Evolutionary conservation across 768 basidiomycete genomes (phyloP).

Genomic region (Ephemerocybe angulata): DNA sequence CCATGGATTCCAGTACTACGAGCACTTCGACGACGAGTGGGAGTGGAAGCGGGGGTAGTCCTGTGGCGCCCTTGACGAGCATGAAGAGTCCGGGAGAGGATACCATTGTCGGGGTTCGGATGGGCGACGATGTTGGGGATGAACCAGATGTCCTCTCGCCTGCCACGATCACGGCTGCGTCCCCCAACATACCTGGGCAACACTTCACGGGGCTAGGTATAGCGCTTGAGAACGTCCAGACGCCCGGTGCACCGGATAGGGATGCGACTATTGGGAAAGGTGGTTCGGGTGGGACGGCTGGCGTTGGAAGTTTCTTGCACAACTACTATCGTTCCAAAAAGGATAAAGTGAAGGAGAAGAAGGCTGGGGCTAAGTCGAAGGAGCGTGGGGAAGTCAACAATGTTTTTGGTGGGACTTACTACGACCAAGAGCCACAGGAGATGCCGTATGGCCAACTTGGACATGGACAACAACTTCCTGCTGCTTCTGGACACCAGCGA

Average conservation of each 20-base stretch:
- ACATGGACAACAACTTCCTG: background rate
- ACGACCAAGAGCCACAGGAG: conserved; percentile 4
- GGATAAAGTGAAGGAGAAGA: conserved; percentile 3
- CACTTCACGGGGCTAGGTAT: background rate
- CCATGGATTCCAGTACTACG: conserved; percentile 2
- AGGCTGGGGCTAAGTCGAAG: background rate
- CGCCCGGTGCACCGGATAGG: conserved; percentile 1
- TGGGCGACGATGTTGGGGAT: background rate
- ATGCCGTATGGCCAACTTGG: background rate
- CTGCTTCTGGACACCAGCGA: background rate
- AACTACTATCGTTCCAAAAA: conserved; percentile 5
- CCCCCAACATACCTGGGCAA: background rate
- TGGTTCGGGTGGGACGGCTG: background rate
- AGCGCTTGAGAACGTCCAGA: background rate
- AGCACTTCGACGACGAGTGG: conserved; percentile 9
- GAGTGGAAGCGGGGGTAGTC: conserved; percentile 4
- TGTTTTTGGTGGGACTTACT: conserved; percentile 5
- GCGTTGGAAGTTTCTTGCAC: conserved; percentile 3
- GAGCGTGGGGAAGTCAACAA: background rate
- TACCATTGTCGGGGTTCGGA: conserved; percentile 10
- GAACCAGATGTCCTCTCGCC: background rate
- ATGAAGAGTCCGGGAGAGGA: conserved; percentile 10
- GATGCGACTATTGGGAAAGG: conserved; percentile 8
- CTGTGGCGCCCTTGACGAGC: background rate
- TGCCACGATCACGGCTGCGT: conserved; percentile 1